phyloP scores from a whole-genome alignment of 2,329 filamentous ascomycete species.

The Anthostomella pinea region DNA sequence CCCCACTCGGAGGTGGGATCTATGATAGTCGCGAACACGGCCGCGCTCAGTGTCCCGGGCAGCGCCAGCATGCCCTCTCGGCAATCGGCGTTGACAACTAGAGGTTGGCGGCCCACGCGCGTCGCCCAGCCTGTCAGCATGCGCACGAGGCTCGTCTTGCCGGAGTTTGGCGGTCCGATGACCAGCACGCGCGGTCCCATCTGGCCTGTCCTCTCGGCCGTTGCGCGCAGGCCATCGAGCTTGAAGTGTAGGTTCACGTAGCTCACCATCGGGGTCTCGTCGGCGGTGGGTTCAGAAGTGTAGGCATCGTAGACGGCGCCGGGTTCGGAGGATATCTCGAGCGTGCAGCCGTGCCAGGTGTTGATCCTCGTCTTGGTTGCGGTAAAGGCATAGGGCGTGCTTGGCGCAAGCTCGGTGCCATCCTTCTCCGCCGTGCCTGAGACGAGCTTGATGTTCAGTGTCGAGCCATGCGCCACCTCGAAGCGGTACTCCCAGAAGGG shows the following conservation, averaged over 20 bases:
- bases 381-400: conserved; percentile 75
- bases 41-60: conserved; percentile 79
- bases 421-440: conserved; percentile 89
- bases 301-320: conserved; percentile 47
- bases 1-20: conserved; percentile 83
- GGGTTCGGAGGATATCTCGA: conserved; percentile 67
- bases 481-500: conserved; percentile 77
- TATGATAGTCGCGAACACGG: conserved; percentile 82
- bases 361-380: conserved; percentile 84
- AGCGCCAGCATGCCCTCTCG: conserved; percentile 74
- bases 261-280: conserved; percentile 77
- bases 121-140: conserved; percentile 78
- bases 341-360: conserved; percentile 85
- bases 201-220: conserved; percentile 44
- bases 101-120: conserved; percentile 68
- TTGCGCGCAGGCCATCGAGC: conserved; percentile 68
- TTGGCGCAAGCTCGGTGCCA: conserved; percentile 84
- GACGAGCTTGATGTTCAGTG: conserved; percentile 58
- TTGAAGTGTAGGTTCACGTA: conserved; percentile 87
- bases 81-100: conserved; percentile 83
- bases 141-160: conserved; percentile 80
- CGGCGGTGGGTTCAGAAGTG: conserved; percentile 63
- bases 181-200: conserved; percentile 78
- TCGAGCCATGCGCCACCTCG: conserved; percentile 55
- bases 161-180: conserved; percentile 71